phyloP scores from a whole-genome alignment of 2,329 filamentous ascomycete genomes.

The Thelonectria blattea region DNA sequence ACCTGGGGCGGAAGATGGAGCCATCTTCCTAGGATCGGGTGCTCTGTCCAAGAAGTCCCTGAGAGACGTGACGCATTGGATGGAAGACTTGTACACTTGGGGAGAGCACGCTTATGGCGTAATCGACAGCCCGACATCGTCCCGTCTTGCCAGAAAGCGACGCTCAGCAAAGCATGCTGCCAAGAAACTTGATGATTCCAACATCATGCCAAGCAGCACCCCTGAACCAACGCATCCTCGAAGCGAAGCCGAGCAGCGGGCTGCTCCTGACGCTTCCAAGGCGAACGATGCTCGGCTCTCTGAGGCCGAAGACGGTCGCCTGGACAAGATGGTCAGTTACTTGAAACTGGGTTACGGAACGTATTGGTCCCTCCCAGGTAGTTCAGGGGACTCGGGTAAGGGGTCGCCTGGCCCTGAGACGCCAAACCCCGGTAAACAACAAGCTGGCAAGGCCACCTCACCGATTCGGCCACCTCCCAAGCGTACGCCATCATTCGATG shows the following conservation, averaged over 20 bases:
- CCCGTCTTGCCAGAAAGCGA: constrained; percentile 56
- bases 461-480: constrained; percentile 19
- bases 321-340: constrained; percentile 66
- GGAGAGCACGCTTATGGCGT: constrained; percentile 87
- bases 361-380: constrained; percentile 62
- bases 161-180: constrained; percentile 34
- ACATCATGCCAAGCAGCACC: constrained; percentile 1
- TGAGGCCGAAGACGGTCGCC: constrained; percentile 43
- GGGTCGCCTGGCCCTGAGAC: constrained; percentile 19
- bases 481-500: constrained; percentile 37
- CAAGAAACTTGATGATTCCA: constrained; percentile 11
- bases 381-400: constrained; percentile 26
- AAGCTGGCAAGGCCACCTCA: constrained; percentile 18
- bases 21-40: constrained; percentile 84
- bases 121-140: constrained; percentile 75
- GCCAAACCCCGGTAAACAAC: constrained; percentile 23
- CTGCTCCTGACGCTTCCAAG: not conserved
- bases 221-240: not conserved
- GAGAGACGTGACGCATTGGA: constrained; percentile 79
- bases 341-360: constrained; percentile 72
- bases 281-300: constrained; percentile 28
- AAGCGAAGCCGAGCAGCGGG: not conserved
- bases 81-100: constrained; percentile 85
- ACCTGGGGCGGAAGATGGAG: constrained; percentile 76
- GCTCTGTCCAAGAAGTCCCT: constrained; percentile 74